phyloP scores from a whole-genome alignment of 2,329 filamentous ascomycete genomes.

The Colletotrichum sp. region DNA sequence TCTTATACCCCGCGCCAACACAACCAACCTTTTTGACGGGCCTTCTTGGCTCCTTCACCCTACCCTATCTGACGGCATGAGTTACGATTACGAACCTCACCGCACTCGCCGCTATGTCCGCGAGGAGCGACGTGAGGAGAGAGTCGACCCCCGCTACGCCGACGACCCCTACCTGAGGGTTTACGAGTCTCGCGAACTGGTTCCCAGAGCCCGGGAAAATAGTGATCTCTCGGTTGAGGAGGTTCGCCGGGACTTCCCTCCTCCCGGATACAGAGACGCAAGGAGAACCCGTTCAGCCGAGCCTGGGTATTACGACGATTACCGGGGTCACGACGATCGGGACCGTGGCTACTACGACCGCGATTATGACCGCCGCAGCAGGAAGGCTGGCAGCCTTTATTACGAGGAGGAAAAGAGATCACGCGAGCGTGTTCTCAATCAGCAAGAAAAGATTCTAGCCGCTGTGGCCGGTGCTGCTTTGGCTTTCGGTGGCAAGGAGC shows the following conservation, averaged over 20 bases:
- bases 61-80: conserved; percentile 22
- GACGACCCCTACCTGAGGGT: conserved; percentile 56
- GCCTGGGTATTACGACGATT: conserved; percentile 61
- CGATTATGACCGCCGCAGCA: conserved; percentile 52
- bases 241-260: conserved; percentile 83
- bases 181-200: conserved; percentile 55
- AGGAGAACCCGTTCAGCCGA: conserved; percentile 71
- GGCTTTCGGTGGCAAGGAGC: conserved; percentile 69
- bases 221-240: conserved; percentile 81
- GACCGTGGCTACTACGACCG: conserved; percentile 51
- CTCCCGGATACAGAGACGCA: conserved; percentile 63
- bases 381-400: conserved; percentile 54
- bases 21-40: neutral
- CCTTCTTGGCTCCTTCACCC: neutral
- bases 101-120: conserved; percentile 56
- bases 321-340: conserved; percentile 50
- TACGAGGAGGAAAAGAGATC: conserved; percentile 62
- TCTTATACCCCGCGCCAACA: conserved; percentile 1
- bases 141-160: conserved; percentile 54
- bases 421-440: conserved; percentile 56
- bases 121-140: conserved; percentile 57
- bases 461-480: conserved; percentile 69
- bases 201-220: conserved; percentile 70
- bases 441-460: conserved; percentile 71
- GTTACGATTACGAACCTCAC: conserved; percentile 60